These are phyloP conservation scores for Boletus barrowsii DNA, from an alignment of 768 basidiomycete species.

Conservation along the genomic window DNA sequence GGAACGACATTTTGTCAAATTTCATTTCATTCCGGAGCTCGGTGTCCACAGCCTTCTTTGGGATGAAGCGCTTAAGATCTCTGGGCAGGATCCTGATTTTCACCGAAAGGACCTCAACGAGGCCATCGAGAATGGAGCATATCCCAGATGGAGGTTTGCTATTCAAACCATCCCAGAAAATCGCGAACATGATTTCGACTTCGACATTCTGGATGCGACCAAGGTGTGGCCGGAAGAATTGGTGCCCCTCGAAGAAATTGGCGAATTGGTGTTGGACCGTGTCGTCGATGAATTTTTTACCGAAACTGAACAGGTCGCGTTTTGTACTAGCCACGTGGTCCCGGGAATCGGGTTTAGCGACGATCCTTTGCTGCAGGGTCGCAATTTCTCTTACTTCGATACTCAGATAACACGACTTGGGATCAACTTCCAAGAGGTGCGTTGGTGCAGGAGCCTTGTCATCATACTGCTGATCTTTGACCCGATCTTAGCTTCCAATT, in stretches of 20 bases:
- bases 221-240: slow-evolving; percentile 84
- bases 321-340: slow-evolving; percentile 65
- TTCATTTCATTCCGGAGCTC: slow-evolving; percentile 78
- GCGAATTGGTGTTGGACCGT: slow-evolving; percentile 65
- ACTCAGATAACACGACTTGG: slow-evolving; percentile 82
- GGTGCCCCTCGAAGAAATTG: slow-evolving; percentile 74
- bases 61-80: slow-evolving; percentile 87
- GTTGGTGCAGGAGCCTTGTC: neutral
- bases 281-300: slow-evolving; percentile 76
- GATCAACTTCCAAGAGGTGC: slow-evolving; percentile 70
- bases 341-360: slow-evolving; percentile 71
- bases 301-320: slow-evolving; percentile 87
- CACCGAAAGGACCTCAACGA: slow-evolving; percentile 85
- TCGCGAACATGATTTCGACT: slow-evolving; percentile 78
- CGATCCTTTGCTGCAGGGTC: slow-evolving; percentile 78
- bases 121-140: slow-evolving; percentile 69
- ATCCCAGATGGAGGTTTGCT: slow-evolving; percentile 76
- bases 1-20: slow-evolving; percentile 81
- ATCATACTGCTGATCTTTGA: neutral
- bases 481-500: slow-evolving; percentile 61
- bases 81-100: slow-evolving; percentile 86
- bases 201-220: slow-evolving; percentile 84
- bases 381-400: slow-evolving; percentile 87
- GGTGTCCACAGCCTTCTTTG: slow-evolving; percentile 82
- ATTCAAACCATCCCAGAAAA: slow-evolving; percentile 63